These are phyloP conservation scores for Xylaria sp. DNA, from an alignment of 2,329 filamentous ascomycete species.

Conservation along the genomic window DNA sequence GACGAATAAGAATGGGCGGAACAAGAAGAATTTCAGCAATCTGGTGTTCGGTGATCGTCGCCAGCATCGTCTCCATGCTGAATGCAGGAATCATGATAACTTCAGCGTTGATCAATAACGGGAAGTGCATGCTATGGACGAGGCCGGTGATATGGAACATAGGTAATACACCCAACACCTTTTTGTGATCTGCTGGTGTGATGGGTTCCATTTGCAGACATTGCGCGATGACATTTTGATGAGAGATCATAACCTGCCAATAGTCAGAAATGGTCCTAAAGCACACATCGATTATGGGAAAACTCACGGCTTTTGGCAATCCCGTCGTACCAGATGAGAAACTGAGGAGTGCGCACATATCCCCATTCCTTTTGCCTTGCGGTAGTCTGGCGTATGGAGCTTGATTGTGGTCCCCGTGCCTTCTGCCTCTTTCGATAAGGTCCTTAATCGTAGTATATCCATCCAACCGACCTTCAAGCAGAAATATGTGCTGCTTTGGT, in stretches of 20 bases:
- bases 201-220: neutral
- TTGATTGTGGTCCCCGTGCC: neutral
- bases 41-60: constrained; percentile 56
- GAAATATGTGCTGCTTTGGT: neutral
- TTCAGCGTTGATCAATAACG: neutral
- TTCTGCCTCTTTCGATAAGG: neutral
- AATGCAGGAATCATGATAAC: neutral
- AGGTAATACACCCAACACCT: neutral
- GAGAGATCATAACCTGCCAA: neutral
- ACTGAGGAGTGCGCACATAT: neutral
- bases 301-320: neutral
- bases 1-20: constrained; percentile 69
- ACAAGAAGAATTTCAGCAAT: constrained; percentile 68
- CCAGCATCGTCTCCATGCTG: neutral
- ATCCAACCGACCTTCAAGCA: neutral
- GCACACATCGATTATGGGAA: neutral
- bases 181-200: neutral
- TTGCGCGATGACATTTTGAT: constrained; percentile 1
- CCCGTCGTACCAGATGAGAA: neutral
- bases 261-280: neutral
- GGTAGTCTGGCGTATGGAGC: neutral
- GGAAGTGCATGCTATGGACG: neutral
- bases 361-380: neutral
- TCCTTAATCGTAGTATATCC: neutral
- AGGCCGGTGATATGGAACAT: neutral